phyloP scores from a whole-genome alignment of 2,329 filamentous ascomycete genomes.

The Tympanopsis confertula region DNA sequence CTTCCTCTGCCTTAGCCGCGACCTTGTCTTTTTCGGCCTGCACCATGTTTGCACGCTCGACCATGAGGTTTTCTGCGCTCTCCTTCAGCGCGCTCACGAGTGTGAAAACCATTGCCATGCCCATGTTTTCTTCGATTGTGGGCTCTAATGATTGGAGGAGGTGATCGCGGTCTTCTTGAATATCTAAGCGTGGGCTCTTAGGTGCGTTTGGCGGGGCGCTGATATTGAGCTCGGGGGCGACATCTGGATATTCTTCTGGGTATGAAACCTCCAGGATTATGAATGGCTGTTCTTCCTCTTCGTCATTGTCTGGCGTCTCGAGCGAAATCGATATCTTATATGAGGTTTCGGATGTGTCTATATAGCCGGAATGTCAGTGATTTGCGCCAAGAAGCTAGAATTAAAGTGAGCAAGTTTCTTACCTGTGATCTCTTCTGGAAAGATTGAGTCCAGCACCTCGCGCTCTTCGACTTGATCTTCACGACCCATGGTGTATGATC shows the following conservation, averaged over 20 bases:
- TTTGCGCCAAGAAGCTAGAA: conserved; percentile 2
- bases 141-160: conserved; percentile 63
- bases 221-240: conserved; percentile 72
- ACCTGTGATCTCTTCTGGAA: conserved; percentile 95
- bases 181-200: conserved; percentile 63
- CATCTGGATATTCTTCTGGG: conserved; percentile 82
- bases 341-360: conserved; percentile 82
- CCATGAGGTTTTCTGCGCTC: conserved; percentile 72
- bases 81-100: conserved; percentile 82
- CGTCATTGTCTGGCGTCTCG: conserved; percentile 58
- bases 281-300: conserved; percentile 45
- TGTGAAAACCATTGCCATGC: conserved; percentile 96
- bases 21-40: conserved; percentile 17
- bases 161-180: conserved; percentile 65
- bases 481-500: conserved; percentile 45
- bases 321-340: conserved; percentile 79
- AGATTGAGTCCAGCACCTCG: conserved; percentile 96
- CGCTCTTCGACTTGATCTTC: conserved; percentile 94
- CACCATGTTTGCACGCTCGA: conserved; percentile 47
- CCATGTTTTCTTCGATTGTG: conserved; percentile 81
- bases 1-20: conserved; percentile 44
- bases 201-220: conserved; percentile 58
- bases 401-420: conserved; percentile 8
- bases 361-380: conserved; percentile 1
- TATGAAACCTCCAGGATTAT: conserved; percentile 80